A percentile compares a stretch with the other conserved stretches of the same genome.
phyloP scores from a whole-genome alignment of 139 green algal species.

The Tetratostichococcus sp. region DNA sequence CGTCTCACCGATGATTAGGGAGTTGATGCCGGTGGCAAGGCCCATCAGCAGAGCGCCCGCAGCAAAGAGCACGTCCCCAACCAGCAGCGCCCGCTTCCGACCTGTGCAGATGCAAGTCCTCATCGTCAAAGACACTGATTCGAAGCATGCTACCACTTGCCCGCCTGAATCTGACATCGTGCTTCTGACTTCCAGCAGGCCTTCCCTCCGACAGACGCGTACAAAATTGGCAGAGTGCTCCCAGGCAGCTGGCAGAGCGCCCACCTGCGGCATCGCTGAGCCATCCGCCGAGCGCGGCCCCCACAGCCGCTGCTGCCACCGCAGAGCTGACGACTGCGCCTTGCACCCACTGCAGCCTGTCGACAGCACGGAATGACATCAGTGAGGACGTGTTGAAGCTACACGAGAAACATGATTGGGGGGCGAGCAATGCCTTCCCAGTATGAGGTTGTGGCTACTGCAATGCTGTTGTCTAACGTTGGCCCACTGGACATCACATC shows the following conservation, averaged over 20 bases:
- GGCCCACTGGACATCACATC: not conserved
- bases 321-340: slow-evolving; percentile 47
- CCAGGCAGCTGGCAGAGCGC: not conserved
- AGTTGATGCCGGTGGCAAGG: slow-evolving; percentile 1
- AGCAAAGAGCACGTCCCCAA: slow-evolving; percentile 47
- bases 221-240: not conserved
- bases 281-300: slow-evolving; percentile 42
- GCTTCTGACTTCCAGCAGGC: no score
- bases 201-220: no score
- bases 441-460: no score
- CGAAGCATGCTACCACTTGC: no score
- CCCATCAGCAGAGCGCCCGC: slow-evolving; percentile 40
- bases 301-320: slow-evolving; percentile 39
- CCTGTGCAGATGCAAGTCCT: not conserved
- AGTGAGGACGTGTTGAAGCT: no score
- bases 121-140: no score
- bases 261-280: slow-evolving; percentile 37
- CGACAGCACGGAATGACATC: no score
- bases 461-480: no score
- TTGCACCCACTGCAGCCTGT: slow-evolving; percentile 30
- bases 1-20: no score
- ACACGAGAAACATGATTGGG: no score
- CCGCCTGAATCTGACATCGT: no score
- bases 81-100: slow-evolving; percentile 12
- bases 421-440: no score